A percentile compares a stretch with the other conserved stretches of the same genome.
Conservation (phyloP, 2,329 filamentous ascomycete species). For the Alternaria arbusti region DNA sequence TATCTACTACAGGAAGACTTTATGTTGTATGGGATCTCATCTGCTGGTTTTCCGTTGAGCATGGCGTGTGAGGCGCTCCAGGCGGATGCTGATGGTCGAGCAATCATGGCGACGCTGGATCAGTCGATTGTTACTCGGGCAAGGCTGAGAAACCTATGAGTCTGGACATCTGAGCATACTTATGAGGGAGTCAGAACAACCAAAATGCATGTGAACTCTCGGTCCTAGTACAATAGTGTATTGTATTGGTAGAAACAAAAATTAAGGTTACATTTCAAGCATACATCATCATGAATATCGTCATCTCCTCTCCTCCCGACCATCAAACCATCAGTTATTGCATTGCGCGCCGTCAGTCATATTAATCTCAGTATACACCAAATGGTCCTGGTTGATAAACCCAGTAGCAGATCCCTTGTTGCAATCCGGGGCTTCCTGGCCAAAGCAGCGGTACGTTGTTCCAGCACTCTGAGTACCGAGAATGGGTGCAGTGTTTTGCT, state of each 20-base stretch:
- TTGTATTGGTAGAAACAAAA: neutral
- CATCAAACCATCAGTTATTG: neutral
- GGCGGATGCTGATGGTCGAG: neutral
- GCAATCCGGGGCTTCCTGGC: slow-evolving; percentile 23
- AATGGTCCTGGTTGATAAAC: slow-evolving; percentile 19
- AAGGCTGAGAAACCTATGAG: neutral
- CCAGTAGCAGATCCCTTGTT: slow-evolving; percentile 8
- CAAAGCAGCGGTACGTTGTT: slow-evolving; percentile 21
- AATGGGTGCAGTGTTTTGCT: neutral
- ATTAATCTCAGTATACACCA: slow-evolving; percentile 15
- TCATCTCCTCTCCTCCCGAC: neutral
- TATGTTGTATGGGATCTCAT: neutral
- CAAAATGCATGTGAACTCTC: neutral
- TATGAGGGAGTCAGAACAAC: neutral
- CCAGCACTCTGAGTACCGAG: slow-evolving; percentile 8
- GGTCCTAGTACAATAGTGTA: neutral
- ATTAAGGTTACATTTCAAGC: neutral
- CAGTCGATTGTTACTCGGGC: neutral
- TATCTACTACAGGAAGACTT: neutral
- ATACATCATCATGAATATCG: neutral
- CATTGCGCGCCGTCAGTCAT: slow-evolving; percentile 13
- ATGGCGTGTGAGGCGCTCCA: neutral
- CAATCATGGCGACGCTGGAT: neutral
- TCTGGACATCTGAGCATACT: neutral
- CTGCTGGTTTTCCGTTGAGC: neutral